Evolutionary conservation across 257 asterid species (phyloP).

Genomic region (Cordia subcordata): DNA sequence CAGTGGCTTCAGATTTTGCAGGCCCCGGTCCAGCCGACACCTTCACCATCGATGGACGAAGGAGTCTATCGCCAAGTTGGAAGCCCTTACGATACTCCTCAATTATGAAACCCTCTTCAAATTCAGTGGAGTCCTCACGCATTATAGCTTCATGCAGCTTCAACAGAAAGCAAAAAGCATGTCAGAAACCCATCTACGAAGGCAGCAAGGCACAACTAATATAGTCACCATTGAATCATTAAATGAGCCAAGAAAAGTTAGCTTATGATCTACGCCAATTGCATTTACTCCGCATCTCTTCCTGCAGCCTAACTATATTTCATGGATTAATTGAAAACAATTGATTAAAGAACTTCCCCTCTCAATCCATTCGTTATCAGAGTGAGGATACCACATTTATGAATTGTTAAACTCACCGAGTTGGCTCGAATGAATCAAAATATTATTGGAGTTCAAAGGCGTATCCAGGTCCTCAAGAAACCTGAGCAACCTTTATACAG

Average conservation of each 20-base stretch:
- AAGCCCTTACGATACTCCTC: constrained; percentile 80
- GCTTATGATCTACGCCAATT: background rate
- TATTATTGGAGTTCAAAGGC: constrained; percentile 40
- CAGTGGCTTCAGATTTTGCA: constrained; percentile 35
- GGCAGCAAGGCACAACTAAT: background rate
- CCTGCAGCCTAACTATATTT: no score
- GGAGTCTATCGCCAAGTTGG: constrained; percentile 68
- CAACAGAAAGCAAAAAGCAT: constrained; percentile 17
- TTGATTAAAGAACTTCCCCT: background rate
- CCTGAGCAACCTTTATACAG: constrained; percentile 50
- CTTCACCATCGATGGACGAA: constrained; percentile 92
- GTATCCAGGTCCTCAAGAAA: constrained; percentile 56
- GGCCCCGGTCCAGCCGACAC: constrained; percentile 92
- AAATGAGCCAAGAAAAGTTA: no score
- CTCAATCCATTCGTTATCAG: background rate
- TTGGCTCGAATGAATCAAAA: constrained; percentile 48
- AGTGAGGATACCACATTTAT: constrained; percentile 23
- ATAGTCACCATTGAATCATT: no score
- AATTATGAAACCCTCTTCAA: constrained; percentile 61
- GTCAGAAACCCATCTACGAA: background rate
- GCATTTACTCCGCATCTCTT: no score
- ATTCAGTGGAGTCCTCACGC: constrained; percentile 78
- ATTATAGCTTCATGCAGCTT: constrained; percentile 89
- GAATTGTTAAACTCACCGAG: constrained; percentile 59
- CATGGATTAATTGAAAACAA: no score